Percentiles rank a stretch among this genome's conserved stretches.
Evolutionary conservation across 495 filamentous ascomycete genomes (phyloP).

Genomic region (Daldinia caldariorum): DNA sequence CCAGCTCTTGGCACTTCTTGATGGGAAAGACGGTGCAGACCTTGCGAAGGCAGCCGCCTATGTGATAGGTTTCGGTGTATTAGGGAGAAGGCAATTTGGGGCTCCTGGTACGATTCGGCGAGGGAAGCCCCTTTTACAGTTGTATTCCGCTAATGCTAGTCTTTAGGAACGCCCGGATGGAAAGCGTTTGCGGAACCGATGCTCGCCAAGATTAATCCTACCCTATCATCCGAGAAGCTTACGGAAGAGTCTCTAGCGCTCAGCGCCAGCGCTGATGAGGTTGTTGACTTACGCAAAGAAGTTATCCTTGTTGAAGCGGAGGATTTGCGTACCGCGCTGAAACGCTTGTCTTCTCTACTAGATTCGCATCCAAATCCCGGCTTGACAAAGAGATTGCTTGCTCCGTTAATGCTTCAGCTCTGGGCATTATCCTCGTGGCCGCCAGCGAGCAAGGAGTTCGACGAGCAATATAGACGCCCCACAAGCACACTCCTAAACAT

Average conservation of each 20-base stretch:
- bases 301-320: slow-evolving; percentile 54
- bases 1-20: slow-evolving; percentile 73
- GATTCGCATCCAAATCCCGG: slow-evolving; percentile 77
- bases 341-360: slow-evolving; percentile 66
- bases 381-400: slow-evolving; percentile 73
- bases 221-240: slow-evolving; percentile 41
- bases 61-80: slow-evolving; percentile 76
- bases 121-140: not conserved
- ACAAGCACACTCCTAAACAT: slow-evolving; percentile 57
- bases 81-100: slow-evolving; percentile 72
- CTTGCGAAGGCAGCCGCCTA: slow-evolving; percentile 73
- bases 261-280: slow-evolving; percentile 42
- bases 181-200: slow-evolving; percentile 73
- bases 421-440: slow-evolving; percentile 73
- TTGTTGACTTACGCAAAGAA: slow-evolving; percentile 54
- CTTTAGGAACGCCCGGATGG: slow-evolving; percentile 70
- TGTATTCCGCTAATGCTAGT: slow-evolving; percentile 3
- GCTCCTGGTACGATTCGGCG: slow-evolving; percentile 63
- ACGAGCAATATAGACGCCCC: slow-evolving; percentile 50
- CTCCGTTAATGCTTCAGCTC: slow-evolving; percentile 70
- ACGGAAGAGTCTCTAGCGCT: slow-evolving; percentile 30
- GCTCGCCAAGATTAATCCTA: slow-evolving; percentile 68
- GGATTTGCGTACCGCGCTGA: slow-evolving; percentile 61
- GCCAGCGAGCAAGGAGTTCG: slow-evolving; percentile 28
- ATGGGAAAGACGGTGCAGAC: slow-evolving; percentile 70